Base-by-base conservation (phyloP, 345 rosid genomes). In the Euphorbia peplus region DNA sequence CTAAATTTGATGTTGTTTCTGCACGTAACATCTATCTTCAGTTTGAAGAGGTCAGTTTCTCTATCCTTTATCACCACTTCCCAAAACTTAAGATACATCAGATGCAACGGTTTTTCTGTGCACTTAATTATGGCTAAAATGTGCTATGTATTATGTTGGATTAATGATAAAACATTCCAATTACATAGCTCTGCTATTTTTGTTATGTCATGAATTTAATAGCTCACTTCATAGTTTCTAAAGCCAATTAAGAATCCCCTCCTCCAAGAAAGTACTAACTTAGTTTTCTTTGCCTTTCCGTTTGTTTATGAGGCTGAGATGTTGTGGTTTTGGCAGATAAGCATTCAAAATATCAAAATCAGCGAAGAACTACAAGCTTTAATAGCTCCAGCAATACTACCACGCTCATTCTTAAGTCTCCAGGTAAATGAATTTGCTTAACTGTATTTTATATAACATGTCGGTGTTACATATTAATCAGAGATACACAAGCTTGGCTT, bases 321-420 rank as follows among this genome's bases (percentile, higher is more conserved):
- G n/a, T 47, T 53, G 66, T 69, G 67, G 37, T 21, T 66, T 57
- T 83, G 55, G 76, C 93, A 93, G 97, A 79, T 93, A 71, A 83
- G 84, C 71, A 58, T 90, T 72, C 89, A 88, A 82, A 79, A 90
- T 73, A 80, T 92, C 60, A 87, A 77, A 67, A 90, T 93, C 82
- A 90, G 84, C 64, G 90, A 86, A 65, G 83, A 85, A 75, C 69
- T 90, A 76, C 97, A 90, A 84, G 83, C 90, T 75, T 71, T 90
- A 26, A 84, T 90, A 35, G 88, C 96, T 83, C 98, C 97, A 60
- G 98, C 98, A 5, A 22, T 93, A 63, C 80, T 90, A 28, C 97
- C 97, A 4, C 86, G 97, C 46, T 83, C 93, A 41, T 88, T 86
- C 67, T 57, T 89, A 64, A 93, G 81, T 81, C 83, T 93, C 58